Evolutionary conservation across 2,329 filamentous ascomycete species (phyloP).

Genomic region (Microdochium trichocladiopsis): DNA sequence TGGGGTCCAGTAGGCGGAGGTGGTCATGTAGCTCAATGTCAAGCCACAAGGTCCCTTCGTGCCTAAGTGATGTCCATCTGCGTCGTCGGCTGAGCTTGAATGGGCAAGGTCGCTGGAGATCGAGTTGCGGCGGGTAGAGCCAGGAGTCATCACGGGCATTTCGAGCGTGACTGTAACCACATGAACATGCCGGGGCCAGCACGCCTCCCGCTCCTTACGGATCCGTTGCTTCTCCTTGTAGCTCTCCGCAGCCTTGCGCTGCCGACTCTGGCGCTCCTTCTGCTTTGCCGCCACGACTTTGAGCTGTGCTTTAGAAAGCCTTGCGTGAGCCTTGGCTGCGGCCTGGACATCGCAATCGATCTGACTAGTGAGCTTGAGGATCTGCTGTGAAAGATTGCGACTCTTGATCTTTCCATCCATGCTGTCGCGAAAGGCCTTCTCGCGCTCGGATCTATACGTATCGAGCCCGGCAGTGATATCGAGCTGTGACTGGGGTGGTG

Average conservation of each 20-base stretch:
- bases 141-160: conserved; percentile 30
- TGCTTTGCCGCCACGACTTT: conserved; percentile 19
- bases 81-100: conserved; percentile 13
- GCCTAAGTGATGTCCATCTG: conserved; percentile 6
- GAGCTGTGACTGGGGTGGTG: conserved; percentile 7
- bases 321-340: conserved; percentile 13
- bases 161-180: conserved; percentile 44
- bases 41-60: conserved; percentile 31
- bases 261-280: conserved; percentile 26
- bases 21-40: conserved; percentile 52
- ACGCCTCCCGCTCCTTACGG: conserved; percentile 32
- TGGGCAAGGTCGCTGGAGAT: conserved; percentile 42
- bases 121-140: conserved; percentile 41
- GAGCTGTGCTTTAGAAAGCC: conserved; percentile 9
- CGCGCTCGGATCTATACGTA: conserved; percentile 34
- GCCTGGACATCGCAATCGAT: conserved; percentile 18
- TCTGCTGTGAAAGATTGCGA: conserved; percentile 23
- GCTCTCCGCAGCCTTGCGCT: conserved; percentile 26
- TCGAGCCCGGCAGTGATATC: conserved; percentile 29
- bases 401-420: conserved; percentile 20
- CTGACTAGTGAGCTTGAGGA: conserved; percentile 24
- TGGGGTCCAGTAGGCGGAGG: conserved; percentile 50
- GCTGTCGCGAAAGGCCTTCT: conserved; percentile 32
- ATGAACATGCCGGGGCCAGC: conserved; percentile 45
- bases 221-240: conserved; percentile 35